These are phyloP conservation scores for Pseudocercospora vitis DNA, from an alignment of 2,329 filamentous ascomycete genomes.

Conservation along the genomic window DNA sequence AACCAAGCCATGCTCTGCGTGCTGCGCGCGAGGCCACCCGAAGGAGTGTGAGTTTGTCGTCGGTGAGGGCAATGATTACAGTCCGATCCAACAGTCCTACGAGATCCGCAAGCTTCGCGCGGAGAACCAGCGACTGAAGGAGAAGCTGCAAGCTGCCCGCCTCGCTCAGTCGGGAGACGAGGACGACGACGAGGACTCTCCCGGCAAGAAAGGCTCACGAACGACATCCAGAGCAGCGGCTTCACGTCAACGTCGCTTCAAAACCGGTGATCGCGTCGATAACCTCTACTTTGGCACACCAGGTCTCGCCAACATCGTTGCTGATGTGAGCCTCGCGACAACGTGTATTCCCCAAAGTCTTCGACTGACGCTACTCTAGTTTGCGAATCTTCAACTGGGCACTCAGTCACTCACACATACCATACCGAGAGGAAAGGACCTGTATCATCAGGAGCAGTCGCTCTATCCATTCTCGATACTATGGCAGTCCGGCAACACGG, in stretches of 20 bases:
- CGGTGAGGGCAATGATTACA: constrained; percentile 48
- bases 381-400: constrained; percentile 45
- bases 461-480: constrained; percentile 50
- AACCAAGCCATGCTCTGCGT: constrained; percentile 52
- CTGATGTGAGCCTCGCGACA: constrained; percentile 42
- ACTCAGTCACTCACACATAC: constrained; percentile 47
- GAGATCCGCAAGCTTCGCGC: constrained; percentile 49
- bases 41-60: constrained; percentile 50
- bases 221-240: constrained; percentile 25
- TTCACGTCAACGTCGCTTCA: constrained; percentile 39
- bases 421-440: constrained; percentile 41
- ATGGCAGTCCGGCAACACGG: constrained; percentile 29
- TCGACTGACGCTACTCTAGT: constrained; percentile 34
- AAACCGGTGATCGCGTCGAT: constrained; percentile 43
- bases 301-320: constrained; percentile 49
- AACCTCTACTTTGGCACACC: constrained; percentile 54
- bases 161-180: constrained; percentile 40
- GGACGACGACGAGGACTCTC: constrained; percentile 38
- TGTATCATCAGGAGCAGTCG: constrained; percentile 41
- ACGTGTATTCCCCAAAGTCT: constrained; percentile 7
- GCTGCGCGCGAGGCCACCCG: constrained; percentile 49
- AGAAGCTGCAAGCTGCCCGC: constrained; percentile 40
- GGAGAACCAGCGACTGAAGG: constrained; percentile 48
- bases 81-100: constrained; percentile 50
- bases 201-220: constrained; percentile 29